These are phyloP conservation scores for Orbilia javanica DNA, from an alignment of 2,329 filamentous ascomycete species.

Conservation along the genomic window DNA sequence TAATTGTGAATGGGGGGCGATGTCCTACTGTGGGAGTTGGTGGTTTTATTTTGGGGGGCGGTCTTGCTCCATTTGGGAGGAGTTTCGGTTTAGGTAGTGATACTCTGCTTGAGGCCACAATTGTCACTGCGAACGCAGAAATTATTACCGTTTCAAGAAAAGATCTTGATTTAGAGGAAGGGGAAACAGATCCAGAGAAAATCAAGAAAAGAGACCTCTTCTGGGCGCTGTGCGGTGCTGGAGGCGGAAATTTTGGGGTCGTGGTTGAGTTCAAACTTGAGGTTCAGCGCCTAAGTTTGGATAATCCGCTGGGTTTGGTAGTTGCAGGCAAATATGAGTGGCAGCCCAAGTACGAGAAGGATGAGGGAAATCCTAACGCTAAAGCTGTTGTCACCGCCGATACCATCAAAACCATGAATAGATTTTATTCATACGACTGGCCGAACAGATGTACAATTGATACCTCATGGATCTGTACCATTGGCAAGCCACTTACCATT, in stretches of 20 bases:
- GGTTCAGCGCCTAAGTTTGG: constrained; percentile 59
- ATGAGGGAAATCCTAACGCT: not conserved
- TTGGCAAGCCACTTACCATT: constrained; percentile 15
- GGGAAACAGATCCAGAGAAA: constrained; percentile 54
- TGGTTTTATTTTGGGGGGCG: constrained; percentile 66
- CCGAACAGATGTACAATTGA: constrained; percentile 63
- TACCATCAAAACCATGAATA: constrained; percentile 60
- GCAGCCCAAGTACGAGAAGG: constrained; percentile 46
- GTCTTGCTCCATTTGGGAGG: constrained; percentile 64
- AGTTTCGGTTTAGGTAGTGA: constrained; percentile 65
- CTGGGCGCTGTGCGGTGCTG: constrained; percentile 66
- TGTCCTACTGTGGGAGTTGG: constrained; percentile 65
- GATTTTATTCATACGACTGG: constrained; percentile 62
- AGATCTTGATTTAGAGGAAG: not conserved
- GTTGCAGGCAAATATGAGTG: constrained; percentile 62
- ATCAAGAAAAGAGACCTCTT: constrained; percentile 62
- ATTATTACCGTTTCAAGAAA: constrained; percentile 57
- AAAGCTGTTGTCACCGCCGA: not conserved
- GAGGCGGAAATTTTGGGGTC: constrained; percentile 66
- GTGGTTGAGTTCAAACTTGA: constrained; percentile 63
- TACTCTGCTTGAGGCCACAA: constrained; percentile 63
- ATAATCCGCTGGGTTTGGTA: constrained; percentile 30
- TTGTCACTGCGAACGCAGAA: constrained; percentile 63
- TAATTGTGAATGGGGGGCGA: constrained; percentile 63
- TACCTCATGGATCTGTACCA: constrained; percentile 60